Percentiles rank a stretch among this genome's conserved stretches.
phyloP scores from a whole-genome alignment of 305 asterid genomes.

The Fraxinus baroniana region DNA sequence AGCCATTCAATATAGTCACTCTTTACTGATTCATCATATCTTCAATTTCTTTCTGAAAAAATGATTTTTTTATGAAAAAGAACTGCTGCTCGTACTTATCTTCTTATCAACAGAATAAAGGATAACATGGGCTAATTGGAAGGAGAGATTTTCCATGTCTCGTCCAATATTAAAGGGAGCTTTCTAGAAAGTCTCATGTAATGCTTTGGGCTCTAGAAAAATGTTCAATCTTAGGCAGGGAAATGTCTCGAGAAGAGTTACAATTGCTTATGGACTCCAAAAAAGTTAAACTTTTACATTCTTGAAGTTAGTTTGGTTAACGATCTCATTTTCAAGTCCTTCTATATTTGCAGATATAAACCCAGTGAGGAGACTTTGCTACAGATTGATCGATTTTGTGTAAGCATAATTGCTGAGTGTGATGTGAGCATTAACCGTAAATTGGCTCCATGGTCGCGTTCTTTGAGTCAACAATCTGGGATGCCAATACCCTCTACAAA shows the following conservation, averaged over 20 bases:
- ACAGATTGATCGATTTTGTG: conserved; percentile 90
- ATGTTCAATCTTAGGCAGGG: not conserved
- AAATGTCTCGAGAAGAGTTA: not conserved
- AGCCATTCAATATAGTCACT: not conserved
- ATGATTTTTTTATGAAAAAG: not conserved
- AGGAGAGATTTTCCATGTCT: not conserved
- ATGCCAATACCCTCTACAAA: conserved; percentile 47
- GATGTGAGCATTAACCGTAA: conserved; percentile 68
- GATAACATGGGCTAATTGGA: conserved; percentile 5
- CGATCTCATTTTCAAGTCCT: conserved; percentile 15
- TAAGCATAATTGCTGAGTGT: conserved; percentile 83
- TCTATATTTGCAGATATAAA: conserved; percentile 69
- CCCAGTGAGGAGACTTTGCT: conserved; percentile 90
- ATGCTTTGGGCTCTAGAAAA: not conserved
- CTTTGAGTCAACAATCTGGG: conserved; percentile 62
- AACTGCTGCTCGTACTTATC: not conserved
- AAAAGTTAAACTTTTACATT: conserved; percentile 8
- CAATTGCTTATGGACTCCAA: conserved; percentile 6
- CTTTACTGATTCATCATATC: not conserved
- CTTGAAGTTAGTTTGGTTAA: conserved; percentile 17
- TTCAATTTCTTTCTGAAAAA: not conserved
- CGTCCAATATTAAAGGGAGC: conserved; percentile 2
- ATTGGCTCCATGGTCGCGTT: conserved; percentile 69
- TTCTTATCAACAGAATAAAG: not conserved
- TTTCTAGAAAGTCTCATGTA: not conserved